Conservation (phyloP, 495 filamentous ascomycete genomes). For the Penicillium salamii region DNA sequence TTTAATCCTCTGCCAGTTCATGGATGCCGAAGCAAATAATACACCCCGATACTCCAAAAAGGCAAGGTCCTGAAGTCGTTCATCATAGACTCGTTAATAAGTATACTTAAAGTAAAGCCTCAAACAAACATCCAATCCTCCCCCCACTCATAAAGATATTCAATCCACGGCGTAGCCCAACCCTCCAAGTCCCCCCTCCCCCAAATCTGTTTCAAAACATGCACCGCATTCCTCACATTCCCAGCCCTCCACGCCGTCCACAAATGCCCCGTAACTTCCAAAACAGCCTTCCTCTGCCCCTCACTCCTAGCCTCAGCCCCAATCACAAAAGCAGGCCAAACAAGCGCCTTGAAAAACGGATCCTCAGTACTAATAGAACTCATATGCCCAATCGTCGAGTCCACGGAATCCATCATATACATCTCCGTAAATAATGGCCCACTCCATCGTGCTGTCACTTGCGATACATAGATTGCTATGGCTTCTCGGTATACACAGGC, state of each 20-base stretch:
- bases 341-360: conserved; percentile 9
- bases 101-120: not conserved
- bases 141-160: conserved; percentile 3
- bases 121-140: conserved; percentile 18
- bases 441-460: conserved; percentile 3
- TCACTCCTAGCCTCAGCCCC: conserved; percentile 12
- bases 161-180: conserved; percentile 9
- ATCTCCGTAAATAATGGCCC: not conserved
- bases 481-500: conserved; percentile 12
- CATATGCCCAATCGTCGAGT: conserved; percentile 7
- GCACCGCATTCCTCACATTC: conserved; percentile 13
- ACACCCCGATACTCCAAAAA: too few relatives aligned
- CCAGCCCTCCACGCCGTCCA: conserved; percentile 16
- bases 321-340: conserved; percentile 22
- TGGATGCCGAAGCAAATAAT: too few relatives aligned
- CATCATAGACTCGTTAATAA: not conserved
- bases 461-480: conserved; percentile 15
- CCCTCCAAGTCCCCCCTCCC: not conserved
- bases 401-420: not conserved
- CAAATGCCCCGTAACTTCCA: conserved; percentile 4
- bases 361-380: conserved; percentile 2
- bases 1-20: too few relatives aligned
- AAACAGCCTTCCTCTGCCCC: conserved; percentile 6
- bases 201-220: conserved; percentile 11
- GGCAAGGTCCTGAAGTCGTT: too few relatives aligned